These are phyloP conservation scores for Zea luxurians DNA, from an alignment of 176 grass and related monocot species.

Conservation along the genomic window DNA sequence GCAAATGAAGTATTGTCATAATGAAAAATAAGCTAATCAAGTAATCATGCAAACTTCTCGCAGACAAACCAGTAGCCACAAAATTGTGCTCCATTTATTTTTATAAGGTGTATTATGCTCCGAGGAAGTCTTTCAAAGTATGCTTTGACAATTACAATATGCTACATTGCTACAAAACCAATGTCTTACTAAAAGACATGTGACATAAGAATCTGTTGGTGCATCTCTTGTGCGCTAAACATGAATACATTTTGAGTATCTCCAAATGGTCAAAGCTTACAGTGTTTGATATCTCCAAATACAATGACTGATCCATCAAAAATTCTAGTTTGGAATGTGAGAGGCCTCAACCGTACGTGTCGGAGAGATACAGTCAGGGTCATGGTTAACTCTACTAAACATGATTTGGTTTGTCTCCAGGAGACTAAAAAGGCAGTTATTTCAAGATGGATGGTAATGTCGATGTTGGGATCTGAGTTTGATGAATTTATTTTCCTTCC, in stretches of 20 bases:
- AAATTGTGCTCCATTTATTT: neutral
- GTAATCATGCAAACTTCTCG: neutral
- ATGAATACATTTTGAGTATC: neutral
- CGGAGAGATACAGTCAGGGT: too few relatives aligned
- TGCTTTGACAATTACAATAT: slow-evolving; percentile 1
- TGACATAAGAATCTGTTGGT: neutral
- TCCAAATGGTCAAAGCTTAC: neutral
- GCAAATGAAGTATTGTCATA: neutral
- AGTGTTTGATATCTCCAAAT: neutral
- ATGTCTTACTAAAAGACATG: neutral
- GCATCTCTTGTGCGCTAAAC: neutral
- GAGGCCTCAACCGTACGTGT: too few relatives aligned
- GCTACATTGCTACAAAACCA: neutral
- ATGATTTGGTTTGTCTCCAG: too few relatives aligned
- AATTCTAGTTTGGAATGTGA: too few relatives aligned
- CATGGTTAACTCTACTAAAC: too few relatives aligned
- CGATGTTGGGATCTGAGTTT: too few relatives aligned
- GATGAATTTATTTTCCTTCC: too few relatives aligned
- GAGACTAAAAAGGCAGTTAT: too few relatives aligned
- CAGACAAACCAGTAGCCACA: neutral
- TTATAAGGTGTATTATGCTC: neutral
- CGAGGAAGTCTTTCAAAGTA: neutral
- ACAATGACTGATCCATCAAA: neutral
- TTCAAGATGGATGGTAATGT: too few relatives aligned
- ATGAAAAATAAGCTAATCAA: slow-evolving; percentile 3